These are phyloP conservation scores for Pulveroboletus sp. DNA, from an alignment of 768 basidiomycete genomes.

Conservation along the genomic window DNA sequence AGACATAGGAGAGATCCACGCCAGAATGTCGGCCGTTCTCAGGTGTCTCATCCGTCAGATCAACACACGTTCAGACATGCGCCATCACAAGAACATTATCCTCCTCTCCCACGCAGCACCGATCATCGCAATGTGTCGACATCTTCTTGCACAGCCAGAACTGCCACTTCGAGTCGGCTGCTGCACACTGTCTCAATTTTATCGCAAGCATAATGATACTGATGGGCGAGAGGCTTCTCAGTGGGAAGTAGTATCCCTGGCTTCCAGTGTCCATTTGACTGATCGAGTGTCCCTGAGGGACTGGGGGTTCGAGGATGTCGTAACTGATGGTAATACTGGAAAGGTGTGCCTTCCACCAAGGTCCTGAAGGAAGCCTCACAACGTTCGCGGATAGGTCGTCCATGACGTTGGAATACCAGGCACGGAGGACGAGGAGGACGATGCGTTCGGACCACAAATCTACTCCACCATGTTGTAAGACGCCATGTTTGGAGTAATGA, in stretches of 20 bases:
- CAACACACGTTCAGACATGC: constrained; percentile 38
- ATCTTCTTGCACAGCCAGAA: constrained; percentile 48
- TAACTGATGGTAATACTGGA: constrained; percentile 45
- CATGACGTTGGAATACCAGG: constrained; percentile 66
- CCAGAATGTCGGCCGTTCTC: constrained; percentile 52
- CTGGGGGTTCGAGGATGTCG: constrained; percentile 79
- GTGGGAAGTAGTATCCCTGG: constrained; percentile 46
- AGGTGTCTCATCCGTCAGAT: constrained; percentile 46
- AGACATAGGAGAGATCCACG: constrained; percentile 55
- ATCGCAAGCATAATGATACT: constrained; percentile 28
- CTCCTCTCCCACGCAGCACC: constrained; percentile 76
- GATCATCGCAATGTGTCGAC: constrained; percentile 58
- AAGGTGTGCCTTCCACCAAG: constrained; percentile 40
- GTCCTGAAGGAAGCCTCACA: not conserved
- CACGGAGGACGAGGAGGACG: constrained; percentile 54
- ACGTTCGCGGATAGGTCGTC: constrained; percentile 47
- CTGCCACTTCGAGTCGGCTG: constrained; percentile 65
- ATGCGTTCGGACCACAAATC: constrained; percentile 50
- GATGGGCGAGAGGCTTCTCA: constrained; percentile 35
- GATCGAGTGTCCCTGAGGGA: constrained; percentile 56
- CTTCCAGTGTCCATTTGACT: constrained; percentile 51
- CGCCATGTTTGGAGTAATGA: not conserved
- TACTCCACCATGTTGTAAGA: constrained; percentile 18
- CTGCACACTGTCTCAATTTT: constrained; percentile 62
- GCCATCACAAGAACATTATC: constrained; percentile 47